Base-by-base conservation (phyloP, 1,284 basidiomycete species). In the Gastroboletus turbinatus region DNA sequence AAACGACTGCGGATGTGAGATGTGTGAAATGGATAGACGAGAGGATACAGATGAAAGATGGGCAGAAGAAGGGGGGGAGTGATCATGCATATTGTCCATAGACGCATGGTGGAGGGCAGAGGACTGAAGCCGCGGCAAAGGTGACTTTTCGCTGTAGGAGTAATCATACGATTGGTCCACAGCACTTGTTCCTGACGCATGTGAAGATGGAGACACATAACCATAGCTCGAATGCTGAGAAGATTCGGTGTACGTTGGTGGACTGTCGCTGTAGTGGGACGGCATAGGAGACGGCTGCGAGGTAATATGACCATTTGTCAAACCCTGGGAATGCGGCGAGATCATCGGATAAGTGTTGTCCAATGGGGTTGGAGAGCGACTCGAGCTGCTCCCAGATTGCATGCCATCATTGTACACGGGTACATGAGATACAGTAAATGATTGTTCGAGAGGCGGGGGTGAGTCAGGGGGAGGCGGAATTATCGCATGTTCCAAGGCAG, bases 371-470 rank as follows among this genome's bases (percentile, higher is more conserved):
- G 79, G 72, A 1, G 76, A 75, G 14, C 78, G 71, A 53, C 73
- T 73, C 1, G 76, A 75, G 25, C 70, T 70, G 46, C 70, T 68
- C 0, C 67, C 64, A 57, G 74, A 57, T 69, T 73, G 46, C 70
- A 77, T 11, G 73, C 71, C 19, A 67, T 80, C 30, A 67, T 66
- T 16, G 75, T 82, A 73, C 16, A 60, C 47, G 2, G 68, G 16
- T 16, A 72, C 51, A 13, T 61, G 52, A 6, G 59, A 17, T 1
- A 67, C 43, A 17, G 60, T 32, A 27, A 60, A 73, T 0, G 82
- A 80, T n/a, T 77, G 80, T 0, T 76, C 75, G 27, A 82, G 71
- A 0, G 76, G 68, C 0, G 81, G 80, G 7, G 71, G 73, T 0
- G 73, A 76, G 19, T 73, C 71, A 0, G 74, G 75, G 16, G 73